Percentiles rank a stretch among this genome's conserved stretches.
These are phyloP conservation scores for Talaromyces verruculosus DNA, from an alignment of 2,329 filamentous ascomycete species.

Conservation along the genomic window DNA sequence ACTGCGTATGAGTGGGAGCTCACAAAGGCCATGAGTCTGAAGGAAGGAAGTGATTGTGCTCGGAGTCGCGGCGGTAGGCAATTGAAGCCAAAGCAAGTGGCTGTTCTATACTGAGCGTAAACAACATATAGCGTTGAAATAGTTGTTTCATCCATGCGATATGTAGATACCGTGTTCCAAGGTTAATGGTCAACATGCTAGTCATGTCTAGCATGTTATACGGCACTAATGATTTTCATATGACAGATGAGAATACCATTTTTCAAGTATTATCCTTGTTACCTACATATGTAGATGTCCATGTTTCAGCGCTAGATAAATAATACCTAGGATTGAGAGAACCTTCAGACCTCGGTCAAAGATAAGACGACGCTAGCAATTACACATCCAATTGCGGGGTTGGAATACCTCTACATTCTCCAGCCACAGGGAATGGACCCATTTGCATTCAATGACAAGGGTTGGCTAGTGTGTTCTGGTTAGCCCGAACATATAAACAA, in stretches of 20 bases:
- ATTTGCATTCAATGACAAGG: too few relatives aligned
- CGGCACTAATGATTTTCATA: neutral
- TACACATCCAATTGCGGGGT: neutral
- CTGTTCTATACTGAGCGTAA: neutral
- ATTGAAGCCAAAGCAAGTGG: neutral
- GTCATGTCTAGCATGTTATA: neutral
- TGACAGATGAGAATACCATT: neutral
- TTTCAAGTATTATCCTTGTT: neutral
- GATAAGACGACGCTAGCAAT: neutral
- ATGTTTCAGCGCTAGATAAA: neutral
- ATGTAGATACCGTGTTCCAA: neutral
- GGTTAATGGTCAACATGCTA: neutral
- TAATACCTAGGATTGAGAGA: neutral
- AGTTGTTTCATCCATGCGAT: neutral
- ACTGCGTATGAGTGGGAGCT: constrained; percentile 15
- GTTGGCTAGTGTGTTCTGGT: neutral
- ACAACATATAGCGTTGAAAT: neutral
- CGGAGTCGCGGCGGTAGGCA: constrained; percentile 10
- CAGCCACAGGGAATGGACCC: too few relatives aligned
- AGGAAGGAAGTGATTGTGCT: constrained; percentile 13
- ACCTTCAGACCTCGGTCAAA: neutral
- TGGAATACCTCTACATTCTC: too few relatives aligned
- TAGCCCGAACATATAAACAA: neutral
- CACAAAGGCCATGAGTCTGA: constrained; percentile 13
- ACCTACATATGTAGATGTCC: neutral